These are phyloP conservation scores for Penicillium sp. DNA, from an alignment of 2,329 filamentous ascomycete species.

Conservation along the genomic window DNA sequence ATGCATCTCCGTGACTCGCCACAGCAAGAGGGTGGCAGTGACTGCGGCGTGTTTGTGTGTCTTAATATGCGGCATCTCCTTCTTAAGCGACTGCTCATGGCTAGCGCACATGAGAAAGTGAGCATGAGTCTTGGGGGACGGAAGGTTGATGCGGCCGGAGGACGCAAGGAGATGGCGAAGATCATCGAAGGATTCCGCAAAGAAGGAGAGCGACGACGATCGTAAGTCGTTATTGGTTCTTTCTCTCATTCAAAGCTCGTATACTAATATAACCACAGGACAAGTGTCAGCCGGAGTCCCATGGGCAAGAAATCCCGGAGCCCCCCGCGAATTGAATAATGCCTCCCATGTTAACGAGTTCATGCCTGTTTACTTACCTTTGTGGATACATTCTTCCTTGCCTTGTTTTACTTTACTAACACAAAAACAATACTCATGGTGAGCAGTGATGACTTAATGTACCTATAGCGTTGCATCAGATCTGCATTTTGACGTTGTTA, in stretches of 20 bases:
- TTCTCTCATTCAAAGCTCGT: not conserved
- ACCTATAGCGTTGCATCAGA: slow-evolving; percentile 3
- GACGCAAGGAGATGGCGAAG: slow-evolving; percentile 85
- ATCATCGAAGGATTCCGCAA: slow-evolving; percentile 85
- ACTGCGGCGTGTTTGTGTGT: slow-evolving; percentile 96
- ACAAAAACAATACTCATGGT: not conserved
- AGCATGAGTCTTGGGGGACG: slow-evolving; percentile 91
- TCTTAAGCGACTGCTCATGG: slow-evolving; percentile 75
- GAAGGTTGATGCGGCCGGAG: slow-evolving; percentile 75
- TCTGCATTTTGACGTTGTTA: not conserved
- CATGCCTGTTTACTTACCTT: slow-evolving; percentile 14
- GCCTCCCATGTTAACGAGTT: slow-evolving; percentile 12
- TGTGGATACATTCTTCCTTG: slow-evolving; percentile 6
- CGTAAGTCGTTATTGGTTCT: slow-evolving; percentile 56
- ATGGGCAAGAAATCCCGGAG: slow-evolving; percentile 27
- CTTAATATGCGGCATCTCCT: slow-evolving; percentile 93
- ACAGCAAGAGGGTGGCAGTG: slow-evolving; percentile 86
- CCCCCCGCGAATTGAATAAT: slow-evolving; percentile 25
- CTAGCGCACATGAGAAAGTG: slow-evolving; percentile 79
- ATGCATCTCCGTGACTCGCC: slow-evolving; percentile 82
- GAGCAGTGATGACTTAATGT: slow-evolving; percentile 2
- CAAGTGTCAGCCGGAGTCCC: slow-evolving; percentile 20
- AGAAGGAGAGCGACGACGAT: slow-evolving; percentile 80
- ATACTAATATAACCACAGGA: slow-evolving; percentile 7
- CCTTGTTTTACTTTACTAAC: not conserved